Evolutionary conservation across 306 rosid genomes (phyloP), one percentile per base, ranked within the genome.

Genomic region (Luffa acutangula): DNA sequence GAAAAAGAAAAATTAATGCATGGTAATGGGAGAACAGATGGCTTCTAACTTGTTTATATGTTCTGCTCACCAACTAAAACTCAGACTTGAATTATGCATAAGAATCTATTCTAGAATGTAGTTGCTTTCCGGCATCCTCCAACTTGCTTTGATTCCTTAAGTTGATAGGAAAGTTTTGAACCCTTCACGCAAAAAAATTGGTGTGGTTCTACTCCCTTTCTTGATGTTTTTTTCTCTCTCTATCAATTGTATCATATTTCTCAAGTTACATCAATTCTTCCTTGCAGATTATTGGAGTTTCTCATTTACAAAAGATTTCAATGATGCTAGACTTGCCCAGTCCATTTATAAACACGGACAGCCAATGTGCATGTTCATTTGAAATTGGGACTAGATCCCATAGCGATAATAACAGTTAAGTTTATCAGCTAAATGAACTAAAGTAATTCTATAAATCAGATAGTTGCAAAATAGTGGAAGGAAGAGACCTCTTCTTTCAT

Each of bases 401-500:
- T 71, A 21, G 20, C 7, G 58, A 25, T 25, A 46, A 25, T 7
- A 46, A 71, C 6, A 5, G 77, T 45, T 67, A 12, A 49, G 41
- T 46, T 71, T 46, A 58, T 4, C 41, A 20, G 10, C 77, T 20
- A 15, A 46, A 71, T 46, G 20, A 6, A 6, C 41, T 5, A 25
- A 18, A 41, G 25, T 5, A n/a, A 69, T 25, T 25, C 31, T 25
- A 45, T 1, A 21, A 20, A 58, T 75, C 72, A 81, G 67, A 83
- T 69, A 37, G 76, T 74, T 57, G 65, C 42, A 72, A 49, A 57
- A 75, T 33, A 85, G 85, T 75, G 58, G 72, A 80, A 90, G 79
- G 67, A 62, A 59, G 81, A 53, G 81, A 94, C 97, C 98, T 94
- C 97, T 86, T 92, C 98, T 84, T 94, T 94, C 92, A 94, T 85